Percentiles rank a stretch among this genome's conserved stretches.
phyloP scores from a whole-genome alignment of 208 protist genomes.

The Trichomonas tenax region DNA sequence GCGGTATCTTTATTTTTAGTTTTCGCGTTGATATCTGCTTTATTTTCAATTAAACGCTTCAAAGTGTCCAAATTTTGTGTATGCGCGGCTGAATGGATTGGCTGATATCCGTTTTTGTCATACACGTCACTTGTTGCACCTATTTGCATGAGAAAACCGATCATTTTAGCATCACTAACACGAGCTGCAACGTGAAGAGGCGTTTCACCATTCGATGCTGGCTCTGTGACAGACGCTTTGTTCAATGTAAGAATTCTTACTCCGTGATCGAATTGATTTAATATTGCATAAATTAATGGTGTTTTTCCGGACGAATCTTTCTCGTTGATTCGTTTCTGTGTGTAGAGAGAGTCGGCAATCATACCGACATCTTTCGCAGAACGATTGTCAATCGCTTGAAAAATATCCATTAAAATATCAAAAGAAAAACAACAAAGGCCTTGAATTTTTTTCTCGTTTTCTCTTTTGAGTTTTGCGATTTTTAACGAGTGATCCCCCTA shows the following conservation, averaged over 20 bases:
- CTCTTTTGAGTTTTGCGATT: too few relatives aligned
- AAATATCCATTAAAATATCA: neutral
- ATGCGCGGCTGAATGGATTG: neutral
- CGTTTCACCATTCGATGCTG: neutral
- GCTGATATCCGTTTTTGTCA: neutral
- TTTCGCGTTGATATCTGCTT: neutral
- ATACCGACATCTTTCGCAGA: neutral
- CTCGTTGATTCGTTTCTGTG: neutral
- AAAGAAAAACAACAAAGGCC: neutral
- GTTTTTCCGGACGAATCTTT: neutral
- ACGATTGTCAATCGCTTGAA: neutral
- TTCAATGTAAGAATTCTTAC: neutral
- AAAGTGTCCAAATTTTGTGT: neutral
- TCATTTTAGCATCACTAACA: neutral
- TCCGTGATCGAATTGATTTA: neutral
- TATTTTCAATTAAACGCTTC: neutral
- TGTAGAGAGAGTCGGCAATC: neutral
- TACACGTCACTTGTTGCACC: neutral
- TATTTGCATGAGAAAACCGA: neutral
- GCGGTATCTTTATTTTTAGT: neutral
- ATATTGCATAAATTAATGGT: neutral
- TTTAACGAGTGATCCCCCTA: too few relatives aligned
- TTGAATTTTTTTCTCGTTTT: too few relatives aligned
- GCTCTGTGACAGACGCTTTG: neutral
- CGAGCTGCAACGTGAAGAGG: neutral